Evolutionary conservation across 768 basidiomycete species (phyloP).

Genomic region (Boletus vermiculosoides): DNA sequence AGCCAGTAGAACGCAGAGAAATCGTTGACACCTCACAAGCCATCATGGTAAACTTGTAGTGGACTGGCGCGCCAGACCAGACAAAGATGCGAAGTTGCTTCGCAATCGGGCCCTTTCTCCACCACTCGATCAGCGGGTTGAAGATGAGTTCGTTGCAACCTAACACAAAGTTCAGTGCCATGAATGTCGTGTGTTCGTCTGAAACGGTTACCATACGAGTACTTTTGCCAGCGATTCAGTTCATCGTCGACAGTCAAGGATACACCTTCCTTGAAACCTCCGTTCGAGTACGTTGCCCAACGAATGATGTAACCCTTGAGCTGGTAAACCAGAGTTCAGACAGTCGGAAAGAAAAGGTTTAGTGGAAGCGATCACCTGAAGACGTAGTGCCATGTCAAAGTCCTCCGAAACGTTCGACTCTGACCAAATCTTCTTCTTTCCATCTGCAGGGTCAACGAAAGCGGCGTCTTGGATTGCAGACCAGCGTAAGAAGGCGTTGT

Average conservation of each 20-base stretch:
- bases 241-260: conserved; percentile 89
- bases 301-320: conserved; percentile 33
- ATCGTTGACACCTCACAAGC: conserved; percentile 39
- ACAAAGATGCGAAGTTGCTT: conserved; percentile 75
- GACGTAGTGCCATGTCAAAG: conserved; percentile 62
- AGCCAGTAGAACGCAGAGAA: neutral
- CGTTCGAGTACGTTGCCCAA: conserved; percentile 82
- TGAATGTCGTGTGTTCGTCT: conserved; percentile 6
- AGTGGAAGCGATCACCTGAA: conserved; percentile 41
- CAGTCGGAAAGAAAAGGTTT: conserved; percentile 55
- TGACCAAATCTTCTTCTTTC: conserved; percentile 73
- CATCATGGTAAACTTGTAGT: conserved; percentile 73
- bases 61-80: conserved; percentile 73
- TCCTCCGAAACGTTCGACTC: conserved; percentile 68
- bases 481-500: conserved; percentile 90
- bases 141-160: conserved; percentile 64
- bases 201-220: conserved; percentile 59
- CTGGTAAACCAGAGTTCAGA: conserved; percentile 35
- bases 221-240: conserved; percentile 91
- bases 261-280: conserved; percentile 91
- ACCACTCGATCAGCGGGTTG: conserved; percentile 80
- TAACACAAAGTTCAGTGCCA: conserved; percentile 30
- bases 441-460: conserved; percentile 52
- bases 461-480: conserved; percentile 86
- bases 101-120: conserved; percentile 75